A percentile compares a stretch with the other conserved stretches of the same genome.
These are phyloP conservation scores for Exophiala lecanii-corni DNA, from an alignment of 2,329 filamentous ascomycete genomes.

Conservation along the genomic window DNA sequence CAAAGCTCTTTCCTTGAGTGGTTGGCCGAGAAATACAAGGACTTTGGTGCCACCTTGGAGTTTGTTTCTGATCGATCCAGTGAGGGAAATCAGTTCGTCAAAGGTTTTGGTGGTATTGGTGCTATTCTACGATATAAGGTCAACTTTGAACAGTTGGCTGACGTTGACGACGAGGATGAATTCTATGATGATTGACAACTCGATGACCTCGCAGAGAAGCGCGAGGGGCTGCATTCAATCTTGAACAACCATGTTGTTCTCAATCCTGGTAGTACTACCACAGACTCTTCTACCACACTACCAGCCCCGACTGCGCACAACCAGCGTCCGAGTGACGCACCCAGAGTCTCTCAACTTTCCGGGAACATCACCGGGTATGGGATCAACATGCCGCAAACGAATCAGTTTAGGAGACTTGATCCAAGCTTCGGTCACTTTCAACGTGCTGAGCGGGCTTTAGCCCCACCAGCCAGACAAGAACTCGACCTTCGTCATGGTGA, in stretches of 20 bases:
- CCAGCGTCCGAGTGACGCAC: constrained; percentile 24
- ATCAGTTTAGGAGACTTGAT: constrained; percentile 5
- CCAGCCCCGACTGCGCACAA: constrained; percentile 29
- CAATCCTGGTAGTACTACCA: constrained; percentile 31
- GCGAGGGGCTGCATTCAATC: constrained; percentile 72
- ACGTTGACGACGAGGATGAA: constrained; percentile 79
- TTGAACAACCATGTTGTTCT: constrained; percentile 45
- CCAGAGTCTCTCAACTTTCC: constrained; percentile 3
- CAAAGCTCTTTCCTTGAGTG: constrained; percentile 96
- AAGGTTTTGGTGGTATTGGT: constrained; percentile 97
- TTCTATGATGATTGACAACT: constrained; percentile 66
- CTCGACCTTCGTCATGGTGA: constrained; percentile 26
- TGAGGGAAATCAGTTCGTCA: constrained; percentile 99
- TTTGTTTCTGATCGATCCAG: constrained; percentile 97
- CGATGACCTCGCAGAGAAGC: constrained; percentile 28
- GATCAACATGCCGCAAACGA: constrained; percentile 11
- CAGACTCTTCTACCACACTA: neutral
- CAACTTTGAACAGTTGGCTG: constrained; percentile 98
- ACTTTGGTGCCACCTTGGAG: constrained; percentile 91
- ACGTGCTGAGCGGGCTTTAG: constrained; percentile 19
- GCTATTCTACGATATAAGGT: constrained; percentile 98
- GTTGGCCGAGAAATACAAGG: constrained; percentile 97
- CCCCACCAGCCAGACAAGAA: constrained; percentile 25
- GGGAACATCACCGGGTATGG: constrained; percentile 2
- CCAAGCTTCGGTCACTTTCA: constrained; percentile 3